phyloP scores from a whole-genome alignment of 1,284 basidiomycete genomes.

The Trametes pubescens region DNA sequence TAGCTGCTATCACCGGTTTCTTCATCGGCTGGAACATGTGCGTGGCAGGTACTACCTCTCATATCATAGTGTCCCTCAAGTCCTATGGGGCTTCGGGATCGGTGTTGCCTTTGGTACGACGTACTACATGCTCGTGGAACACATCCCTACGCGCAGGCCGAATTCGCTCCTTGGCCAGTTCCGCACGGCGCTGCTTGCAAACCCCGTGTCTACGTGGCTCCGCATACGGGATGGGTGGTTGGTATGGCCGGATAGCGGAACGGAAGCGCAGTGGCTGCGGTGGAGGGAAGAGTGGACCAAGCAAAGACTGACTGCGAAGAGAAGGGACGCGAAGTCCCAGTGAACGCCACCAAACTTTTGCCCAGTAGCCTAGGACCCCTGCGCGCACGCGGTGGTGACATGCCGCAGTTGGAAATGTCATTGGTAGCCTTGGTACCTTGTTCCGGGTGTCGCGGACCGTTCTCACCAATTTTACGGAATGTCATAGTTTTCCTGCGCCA shows the following conservation, averaged over 20 bases:
- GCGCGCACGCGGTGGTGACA: not conserved
- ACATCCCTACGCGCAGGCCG: slow-evolving; percentile 64
- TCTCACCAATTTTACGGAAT: not conserved
- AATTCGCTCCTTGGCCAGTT: slow-evolving; percentile 58
- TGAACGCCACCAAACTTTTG: slow-evolving; percentile 10
- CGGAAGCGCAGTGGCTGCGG: slow-evolving; percentile 66
- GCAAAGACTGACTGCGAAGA: slow-evolving; percentile 14
- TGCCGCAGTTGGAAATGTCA: not conserved
- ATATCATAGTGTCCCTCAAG: slow-evolving; percentile 78
- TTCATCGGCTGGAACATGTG: not conserved
- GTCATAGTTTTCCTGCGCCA: not conserved
- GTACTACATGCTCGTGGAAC: slow-evolving; percentile 69
- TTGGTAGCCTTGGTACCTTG: not conserved
- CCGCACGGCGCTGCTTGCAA: slow-evolving; percentile 59
- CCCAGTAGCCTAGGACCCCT: too few relatives aligned
- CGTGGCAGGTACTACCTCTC: slow-evolving; percentile 67
- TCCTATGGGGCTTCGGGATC: slow-evolving; percentile 76
- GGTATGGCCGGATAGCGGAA: slow-evolving; percentile 77
- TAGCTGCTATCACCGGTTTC: not conserved
- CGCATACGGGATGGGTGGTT: slow-evolving; percentile 84
- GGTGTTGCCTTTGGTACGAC: slow-evolving; percentile 65
- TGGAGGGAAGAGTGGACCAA: slow-evolving; percentile 63
- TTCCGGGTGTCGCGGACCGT: slow-evolving; percentile 2
- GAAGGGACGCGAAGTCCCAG: slow-evolving; percentile 10
- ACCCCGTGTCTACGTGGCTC: slow-evolving; percentile 71